Base-by-base conservation (phyloP, 495 filamentous ascomycete genomes). In the Filosporella fistucella region DNA sequence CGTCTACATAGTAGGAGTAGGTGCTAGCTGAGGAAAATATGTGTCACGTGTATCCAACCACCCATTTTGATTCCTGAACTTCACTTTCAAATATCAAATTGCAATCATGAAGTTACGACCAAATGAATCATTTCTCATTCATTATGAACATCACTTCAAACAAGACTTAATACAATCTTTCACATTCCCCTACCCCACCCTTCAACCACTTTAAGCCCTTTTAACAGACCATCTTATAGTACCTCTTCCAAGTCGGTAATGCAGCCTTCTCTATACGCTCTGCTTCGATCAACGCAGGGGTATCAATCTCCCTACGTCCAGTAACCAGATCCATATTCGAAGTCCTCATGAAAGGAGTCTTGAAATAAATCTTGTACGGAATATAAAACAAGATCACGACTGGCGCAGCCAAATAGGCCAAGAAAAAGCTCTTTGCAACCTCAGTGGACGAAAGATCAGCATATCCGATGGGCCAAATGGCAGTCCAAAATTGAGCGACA, bases 401-500 rank as follows among this genome's bases (percentile, higher is more conserved):
- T 0, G 93, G 93, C 0, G 80, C 81, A 12, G 88, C 86, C n/a
- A 96, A 69, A 58, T 90, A 98, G 39, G 75, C 76, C 22, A 77
- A 25, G 66, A 98, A 97, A 68, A 93, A 96, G 47, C 68, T 77
- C 55, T 81, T 54, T 0, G 74, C 78, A 17, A 76, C 59, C 1
- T 71, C 70, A 1, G 33, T 20, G 0, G 71, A 20, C 11, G 68
- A 69, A 58, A 60, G 70, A 0, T 60, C 49, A 0, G 47, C 63
- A 54, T 76, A 80, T 14, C 77, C 85, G 18, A 91, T 69, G 1
- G 91, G 91, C 51, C 84, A 88, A 17, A 86, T 84, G 20, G 86
- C 89, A 24, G 85, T 86, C 93, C 93, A 98, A 72, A 97, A 95
- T 59, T 96, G 90, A 8, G 89, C 91, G 37, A 91, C 59, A 17